Percentiles rank a stretch among this genome's conserved stretches.
phyloP scores from a whole-genome alignment of 2,329 filamentous ascomycete species.

The Calonectria hongkongensis region DNA sequence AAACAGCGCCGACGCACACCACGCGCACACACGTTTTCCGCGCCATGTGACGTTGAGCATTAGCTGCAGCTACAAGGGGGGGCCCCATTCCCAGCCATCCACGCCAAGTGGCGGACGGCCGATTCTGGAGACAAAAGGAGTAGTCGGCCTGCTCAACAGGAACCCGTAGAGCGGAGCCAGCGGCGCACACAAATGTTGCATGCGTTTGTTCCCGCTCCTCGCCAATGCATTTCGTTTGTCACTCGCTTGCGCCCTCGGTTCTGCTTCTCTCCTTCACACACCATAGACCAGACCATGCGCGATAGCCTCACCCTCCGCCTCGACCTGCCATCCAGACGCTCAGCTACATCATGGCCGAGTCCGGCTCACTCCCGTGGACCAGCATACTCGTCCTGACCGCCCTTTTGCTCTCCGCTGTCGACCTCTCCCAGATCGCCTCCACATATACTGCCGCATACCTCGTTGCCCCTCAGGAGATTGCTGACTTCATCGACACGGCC shows the following conservation, averaged over 20 bases:
- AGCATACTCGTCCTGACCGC: conserved; percentile 75
- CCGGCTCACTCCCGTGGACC: conserved; percentile 73
- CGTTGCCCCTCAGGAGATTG: conserved; percentile 75
- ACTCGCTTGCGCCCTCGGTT: conserved; percentile 46
- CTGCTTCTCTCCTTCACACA: conserved; percentile 44
- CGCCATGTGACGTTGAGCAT: conserved; percentile 52
- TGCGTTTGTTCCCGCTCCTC: conserved; percentile 48
- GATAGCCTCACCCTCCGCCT: conserved; percentile 54
- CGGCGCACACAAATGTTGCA: conserved; percentile 52
- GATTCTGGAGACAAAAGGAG: conserved; percentile 48
- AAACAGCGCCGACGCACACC: conserved; percentile 31
- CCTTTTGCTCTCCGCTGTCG: conserved; percentile 72
- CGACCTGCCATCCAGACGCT: conserved; percentile 54
- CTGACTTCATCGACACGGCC: conserved; percentile 75
- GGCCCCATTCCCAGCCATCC: conserved; percentile 53
- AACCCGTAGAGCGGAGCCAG: conserved; percentile 38
- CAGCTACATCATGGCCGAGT: conserved; percentile 68
- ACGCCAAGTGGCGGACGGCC: conserved; percentile 51
- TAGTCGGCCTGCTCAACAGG: conserved; percentile 46
- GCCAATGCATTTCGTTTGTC: conserved; percentile 48
- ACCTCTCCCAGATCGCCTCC: conserved; percentile 71
- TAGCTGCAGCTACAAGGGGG: conserved; percentile 53
- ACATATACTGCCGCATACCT: conserved; percentile 74
- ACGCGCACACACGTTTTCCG: conserved; percentile 25
- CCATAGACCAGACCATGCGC: conserved; percentile 53